Conservation (phyloP, 306 rosid genomes). For the Hylodesmum podocarpum region DNA sequence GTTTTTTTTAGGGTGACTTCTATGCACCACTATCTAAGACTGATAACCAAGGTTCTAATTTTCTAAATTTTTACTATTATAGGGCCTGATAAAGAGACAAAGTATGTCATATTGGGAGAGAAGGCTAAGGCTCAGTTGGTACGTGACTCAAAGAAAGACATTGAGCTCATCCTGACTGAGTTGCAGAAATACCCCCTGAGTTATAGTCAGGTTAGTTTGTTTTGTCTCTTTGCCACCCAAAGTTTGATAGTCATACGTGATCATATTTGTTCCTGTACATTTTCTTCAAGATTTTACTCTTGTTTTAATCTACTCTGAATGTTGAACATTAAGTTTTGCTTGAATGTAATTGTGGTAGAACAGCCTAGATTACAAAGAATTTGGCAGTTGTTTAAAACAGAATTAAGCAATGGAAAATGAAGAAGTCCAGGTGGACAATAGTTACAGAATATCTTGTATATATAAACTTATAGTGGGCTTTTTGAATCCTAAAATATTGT, state of each 20-base stretch:
- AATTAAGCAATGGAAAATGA: not conserved
- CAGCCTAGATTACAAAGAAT: not conserved
- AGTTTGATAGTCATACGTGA: not conserved
- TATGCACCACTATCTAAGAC: not conserved
- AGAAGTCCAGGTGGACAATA: not conserved
- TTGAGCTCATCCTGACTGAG: conserved; percentile 63
- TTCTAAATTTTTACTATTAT: not conserved
- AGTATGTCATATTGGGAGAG: conserved; percentile 90
- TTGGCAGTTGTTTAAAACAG: not conserved
- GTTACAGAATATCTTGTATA: not conserved
- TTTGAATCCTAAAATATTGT: not conserved
- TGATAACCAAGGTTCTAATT: not conserved
- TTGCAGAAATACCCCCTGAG: conserved; percentile 91
- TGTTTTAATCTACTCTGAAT: not conserved
- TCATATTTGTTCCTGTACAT: not conserved
- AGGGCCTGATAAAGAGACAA: conserved; percentile 86
- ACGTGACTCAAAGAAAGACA: conserved; percentile 86
- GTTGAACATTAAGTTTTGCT: not conserved
- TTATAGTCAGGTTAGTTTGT: conserved; percentile 71
- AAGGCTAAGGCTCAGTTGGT: conserved; percentile 88
- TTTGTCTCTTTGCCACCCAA: not conserved
- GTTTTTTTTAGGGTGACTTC: not conserved
- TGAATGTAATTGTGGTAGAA: not conserved
- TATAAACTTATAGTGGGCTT: not conserved
- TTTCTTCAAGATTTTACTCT: not conserved